phyloP scores from a whole-genome alignment of 352 stramenopile genomes.

The Phytophthora brassicae region DNA sequence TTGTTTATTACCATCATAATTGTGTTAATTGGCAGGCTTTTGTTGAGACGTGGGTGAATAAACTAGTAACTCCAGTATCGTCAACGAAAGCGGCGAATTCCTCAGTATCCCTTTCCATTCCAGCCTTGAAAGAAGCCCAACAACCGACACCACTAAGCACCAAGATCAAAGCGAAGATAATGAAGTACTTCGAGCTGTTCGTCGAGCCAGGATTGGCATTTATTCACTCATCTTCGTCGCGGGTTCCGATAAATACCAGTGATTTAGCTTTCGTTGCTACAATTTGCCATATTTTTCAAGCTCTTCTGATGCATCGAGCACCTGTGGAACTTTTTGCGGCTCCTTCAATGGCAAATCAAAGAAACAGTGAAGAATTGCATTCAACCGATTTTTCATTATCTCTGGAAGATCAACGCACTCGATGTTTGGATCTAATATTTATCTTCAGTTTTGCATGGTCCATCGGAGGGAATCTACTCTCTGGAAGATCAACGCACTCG shows the following conservation, averaged over 20 bases:
- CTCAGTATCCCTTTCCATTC: neutral
- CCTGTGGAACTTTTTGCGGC: conserved; percentile 41
- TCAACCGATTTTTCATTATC: conserved; percentile 22
- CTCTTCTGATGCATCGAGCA: conserved; percentile 42
- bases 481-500: conserved; percentile 50
- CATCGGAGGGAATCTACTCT: conserved; percentile 68
- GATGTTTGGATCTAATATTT: conserved; percentile 67
- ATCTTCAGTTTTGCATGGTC: conserved; percentile 75
- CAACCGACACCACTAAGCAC: conserved; percentile 25
- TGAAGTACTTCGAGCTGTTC: conserved; percentile 68
- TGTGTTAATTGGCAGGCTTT: conserved; percentile 69
- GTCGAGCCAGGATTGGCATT: conserved; percentile 55
- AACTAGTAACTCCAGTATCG: conserved; percentile 29
- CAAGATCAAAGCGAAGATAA: conserved; percentile 43
- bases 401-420: conserved; percentile 48
- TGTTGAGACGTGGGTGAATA: conserved; percentile 63
- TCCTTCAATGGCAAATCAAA: conserved; percentile 2
- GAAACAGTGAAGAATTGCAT: conserved; percentile 14
- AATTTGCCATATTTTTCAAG: conserved; percentile 66
- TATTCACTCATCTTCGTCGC: conserved; percentile 27
- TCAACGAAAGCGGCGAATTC: neutral
- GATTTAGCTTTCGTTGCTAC: conserved; percentile 52
- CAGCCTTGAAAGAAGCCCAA: neutral
- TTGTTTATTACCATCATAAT: conserved; percentile 86
- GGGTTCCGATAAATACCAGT: conserved; percentile 50